phyloP scores from a whole-genome alignment of 2,329 filamentous ascomycete genomes.

The Fusarium illudens region DNA sequence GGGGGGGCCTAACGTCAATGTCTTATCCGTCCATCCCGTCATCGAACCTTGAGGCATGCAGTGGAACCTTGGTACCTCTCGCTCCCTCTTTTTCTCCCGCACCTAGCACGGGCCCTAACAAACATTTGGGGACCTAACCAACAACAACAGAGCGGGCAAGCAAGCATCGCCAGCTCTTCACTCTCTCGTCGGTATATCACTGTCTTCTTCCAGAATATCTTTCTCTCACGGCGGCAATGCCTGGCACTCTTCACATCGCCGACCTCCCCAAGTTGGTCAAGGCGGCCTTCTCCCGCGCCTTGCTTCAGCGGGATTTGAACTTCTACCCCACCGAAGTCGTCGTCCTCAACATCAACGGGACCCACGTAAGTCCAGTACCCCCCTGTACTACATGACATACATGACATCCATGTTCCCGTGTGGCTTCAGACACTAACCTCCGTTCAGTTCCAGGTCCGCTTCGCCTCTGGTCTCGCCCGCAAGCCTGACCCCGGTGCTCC shows the following conservation, averaged over 20 bases:
- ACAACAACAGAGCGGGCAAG: background rate
- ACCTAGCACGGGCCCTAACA: background rate
- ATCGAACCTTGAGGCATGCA: background rate
- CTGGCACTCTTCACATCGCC: constrained; percentile 51
- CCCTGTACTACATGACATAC: background rate
- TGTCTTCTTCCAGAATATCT: background rate
- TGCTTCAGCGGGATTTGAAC: constrained; percentile 57
- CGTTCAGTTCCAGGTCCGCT: constrained; percentile 74
- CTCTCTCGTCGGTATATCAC: background rate
- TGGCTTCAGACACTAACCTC: background rate
- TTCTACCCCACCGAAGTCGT: constrained; percentile 65
- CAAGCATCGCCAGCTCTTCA: background rate
- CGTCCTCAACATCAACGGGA: constrained; percentile 54
- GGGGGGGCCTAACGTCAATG: background rate
- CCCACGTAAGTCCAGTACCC: constrained; percentile 50
- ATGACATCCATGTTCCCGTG: background rate
- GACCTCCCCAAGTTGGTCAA: constrained; percentile 62
- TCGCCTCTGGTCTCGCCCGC: constrained; percentile 72
- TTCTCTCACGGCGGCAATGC: constrained; percentile 44
- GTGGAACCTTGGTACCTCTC: background rate
- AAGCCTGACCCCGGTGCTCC: constrained; percentile 62
- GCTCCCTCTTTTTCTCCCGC: background rate
- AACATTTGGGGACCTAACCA: background rate
- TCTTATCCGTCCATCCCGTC: background rate
- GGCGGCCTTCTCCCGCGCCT: constrained; percentile 58